phyloP scores from a whole-genome alignment of 495 filamentous ascomycete genomes.

The Cudoniella acicularis region DNA sequence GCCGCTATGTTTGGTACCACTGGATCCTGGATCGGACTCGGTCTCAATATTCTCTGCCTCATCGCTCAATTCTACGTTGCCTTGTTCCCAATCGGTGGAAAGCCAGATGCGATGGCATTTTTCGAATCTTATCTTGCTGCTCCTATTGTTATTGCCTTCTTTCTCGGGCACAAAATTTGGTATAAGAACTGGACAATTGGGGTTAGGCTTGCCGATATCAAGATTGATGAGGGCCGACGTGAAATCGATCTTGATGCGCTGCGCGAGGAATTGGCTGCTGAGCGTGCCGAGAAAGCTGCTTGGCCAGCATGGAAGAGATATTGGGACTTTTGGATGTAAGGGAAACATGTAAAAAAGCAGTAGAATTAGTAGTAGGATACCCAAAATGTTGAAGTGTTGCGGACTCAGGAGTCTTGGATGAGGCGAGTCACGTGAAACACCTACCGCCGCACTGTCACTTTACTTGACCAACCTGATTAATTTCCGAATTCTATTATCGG shows the following conservation, averaged over 20 bases:
- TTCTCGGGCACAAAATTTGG: constrained; percentile 75
- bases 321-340: constrained; percentile 22
- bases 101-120: constrained; percentile 54
- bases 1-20: constrained; percentile 71
- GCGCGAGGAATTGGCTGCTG: constrained; percentile 32
- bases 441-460: no score
- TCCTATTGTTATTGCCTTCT: constrained; percentile 75
- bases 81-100: constrained; percentile 67
- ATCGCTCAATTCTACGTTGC: constrained; percentile 93
- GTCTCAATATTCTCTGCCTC: constrained; percentile 79
- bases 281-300: constrained; percentile 42
- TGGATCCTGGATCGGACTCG: constrained; percentile 81
- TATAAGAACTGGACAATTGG: constrained; percentile 51
- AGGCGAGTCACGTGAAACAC: no score
- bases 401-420: no score
- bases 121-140: constrained; percentile 77
- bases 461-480: no score
- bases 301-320: constrained; percentile 46
- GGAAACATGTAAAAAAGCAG: not conserved
- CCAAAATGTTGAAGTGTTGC: no score
- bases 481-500: no score
- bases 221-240: constrained; percentile 59
- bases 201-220: constrained; percentile 43
- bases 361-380: not conserved
- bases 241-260: constrained; percentile 35